Conservation (phyloP, 305 asterid genomes). For the Lippia alba region DNA sequence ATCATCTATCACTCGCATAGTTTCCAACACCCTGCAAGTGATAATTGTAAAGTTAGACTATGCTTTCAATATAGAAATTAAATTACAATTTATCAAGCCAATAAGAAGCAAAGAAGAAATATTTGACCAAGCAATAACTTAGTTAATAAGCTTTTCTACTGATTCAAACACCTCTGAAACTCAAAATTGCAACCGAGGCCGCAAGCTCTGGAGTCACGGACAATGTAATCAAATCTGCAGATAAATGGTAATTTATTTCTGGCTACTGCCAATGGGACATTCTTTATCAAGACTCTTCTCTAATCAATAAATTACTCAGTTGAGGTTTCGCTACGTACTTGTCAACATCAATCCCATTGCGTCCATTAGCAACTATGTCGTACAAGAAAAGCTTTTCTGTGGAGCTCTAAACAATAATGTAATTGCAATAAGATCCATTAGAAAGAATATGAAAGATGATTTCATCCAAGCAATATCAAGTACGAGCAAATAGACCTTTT, state of each 20-base stretch:
- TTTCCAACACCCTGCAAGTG: slow-evolving; percentile 75
- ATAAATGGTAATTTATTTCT: slow-evolving; percentile 29
- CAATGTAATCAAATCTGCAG: slow-evolving; percentile 86
- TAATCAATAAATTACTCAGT: slow-evolving; percentile 22
- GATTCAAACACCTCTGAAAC: slow-evolving; percentile 65
- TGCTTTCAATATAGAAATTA: slow-evolving; percentile 9
- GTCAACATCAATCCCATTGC: slow-evolving; percentile 94
- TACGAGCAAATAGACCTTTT: slow-evolving; percentile 3
- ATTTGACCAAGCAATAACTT: slow-evolving; percentile 9
- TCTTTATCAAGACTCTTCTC: slow-evolving; percentile 11
- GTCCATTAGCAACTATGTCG: slow-evolving; percentile 94
- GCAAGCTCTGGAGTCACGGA: slow-evolving; percentile 92
- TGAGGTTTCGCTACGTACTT: slow-evolving; percentile 56
- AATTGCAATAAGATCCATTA: slow-evolving; percentile 10
- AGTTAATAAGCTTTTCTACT: slow-evolving; percentile 6
- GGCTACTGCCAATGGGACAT: slow-evolving; percentile 16
- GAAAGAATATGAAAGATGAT: slow-evolving; percentile 11
- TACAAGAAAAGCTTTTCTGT: slow-evolving; percentile 74
- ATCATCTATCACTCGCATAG: slow-evolving; percentile 83
- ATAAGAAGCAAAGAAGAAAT: slow-evolving; percentile 8
- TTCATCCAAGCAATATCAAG: slow-evolving; percentile 12
- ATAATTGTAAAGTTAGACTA: slow-evolving; percentile 30
- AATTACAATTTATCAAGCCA: slow-evolving; percentile 16
- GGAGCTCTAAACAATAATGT: slow-evolving; percentile 47
- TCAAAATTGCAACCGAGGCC: slow-evolving; percentile 86